Conservation (phyloP, 176 grass and related monocot genomes). For the Elaeis guineensis region DNA sequence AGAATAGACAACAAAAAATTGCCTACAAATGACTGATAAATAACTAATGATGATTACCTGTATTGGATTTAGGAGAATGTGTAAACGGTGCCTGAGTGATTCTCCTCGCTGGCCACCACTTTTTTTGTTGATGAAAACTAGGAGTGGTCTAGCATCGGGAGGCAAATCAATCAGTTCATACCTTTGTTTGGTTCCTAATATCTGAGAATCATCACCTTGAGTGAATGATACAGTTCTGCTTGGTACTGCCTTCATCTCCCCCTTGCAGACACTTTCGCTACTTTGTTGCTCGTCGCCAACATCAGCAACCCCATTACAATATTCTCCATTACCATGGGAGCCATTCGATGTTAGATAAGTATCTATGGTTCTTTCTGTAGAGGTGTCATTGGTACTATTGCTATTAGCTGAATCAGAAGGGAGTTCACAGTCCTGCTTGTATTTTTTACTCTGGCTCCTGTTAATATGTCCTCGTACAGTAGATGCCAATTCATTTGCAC, state of each 20-base stretch:
- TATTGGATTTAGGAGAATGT: constrained; percentile 21
- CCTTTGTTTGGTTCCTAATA: neutral
- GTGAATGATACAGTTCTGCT: constrained; percentile 5
- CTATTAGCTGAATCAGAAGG: constrained; percentile 25
- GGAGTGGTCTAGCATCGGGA: constrained; percentile 19
- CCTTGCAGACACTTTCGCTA: constrained; percentile 35
- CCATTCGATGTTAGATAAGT: constrained; percentile 11
- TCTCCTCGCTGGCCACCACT: constrained; percentile 21
- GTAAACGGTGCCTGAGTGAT: constrained; percentile 8
- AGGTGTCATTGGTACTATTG: constrained; percentile 36
- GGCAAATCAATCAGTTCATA: constrained; percentile 22
- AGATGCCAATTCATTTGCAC: constrained; percentile 28
- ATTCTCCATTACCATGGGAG: constrained; percentile 12
- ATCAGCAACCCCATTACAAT: constrained; percentile 18
- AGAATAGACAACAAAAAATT: no score
- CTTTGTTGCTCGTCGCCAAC: constrained; percentile 23
- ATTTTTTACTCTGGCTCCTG: constrained; percentile 4
- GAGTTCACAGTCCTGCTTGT: constrained; percentile 13
- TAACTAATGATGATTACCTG: constrained; percentile 2
- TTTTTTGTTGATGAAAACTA: constrained; percentile 28
- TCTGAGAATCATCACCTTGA: neutral
- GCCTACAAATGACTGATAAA: neutral
- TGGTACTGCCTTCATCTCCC: neutral
- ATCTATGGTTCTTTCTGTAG: constrained; percentile 24
- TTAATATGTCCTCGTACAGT: constrained; percentile 17